Evolutionary conservation across 129 eudicot genomes (phyloP).

Genomic region (Centrapalus pauciflorus): DNA sequence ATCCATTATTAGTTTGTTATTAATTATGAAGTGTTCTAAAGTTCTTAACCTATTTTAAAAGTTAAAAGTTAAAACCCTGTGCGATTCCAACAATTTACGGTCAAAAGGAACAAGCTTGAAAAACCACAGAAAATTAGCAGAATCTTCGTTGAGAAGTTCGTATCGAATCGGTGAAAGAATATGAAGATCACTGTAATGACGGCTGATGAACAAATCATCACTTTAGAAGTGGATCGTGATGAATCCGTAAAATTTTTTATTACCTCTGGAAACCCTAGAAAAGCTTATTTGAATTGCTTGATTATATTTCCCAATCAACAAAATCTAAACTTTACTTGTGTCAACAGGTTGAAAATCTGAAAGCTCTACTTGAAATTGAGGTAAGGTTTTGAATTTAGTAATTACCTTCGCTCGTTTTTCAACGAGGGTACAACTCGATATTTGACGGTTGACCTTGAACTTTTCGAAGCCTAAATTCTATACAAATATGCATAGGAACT

Average conservation of each 20-base stretch:
- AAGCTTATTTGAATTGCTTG: slow-evolving; percentile 1
- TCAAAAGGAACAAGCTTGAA: slow-evolving; percentile 15
- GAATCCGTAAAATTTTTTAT: slow-evolving; percentile 54
- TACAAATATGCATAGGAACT: too few relatives aligned
- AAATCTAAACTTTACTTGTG: neutral
- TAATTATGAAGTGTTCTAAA: too few relatives aligned
- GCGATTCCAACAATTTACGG: slow-evolving; percentile 14
- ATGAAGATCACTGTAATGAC: slow-evolving; percentile 99
- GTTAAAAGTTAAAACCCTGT: too few relatives aligned
- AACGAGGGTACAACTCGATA: neutral
- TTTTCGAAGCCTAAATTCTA: neutral
- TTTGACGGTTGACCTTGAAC: neutral
- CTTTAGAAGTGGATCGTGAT: slow-evolving; percentile 79
- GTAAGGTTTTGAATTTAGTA: slow-evolving; percentile 28
- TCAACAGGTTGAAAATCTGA: slow-evolving; percentile 84
- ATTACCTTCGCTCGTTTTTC: neutral
- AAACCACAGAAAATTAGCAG: neutral
- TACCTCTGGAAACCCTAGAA: slow-evolving; percentile 26
- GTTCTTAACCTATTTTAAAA: too few relatives aligned
- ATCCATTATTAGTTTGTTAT: too few relatives aligned
- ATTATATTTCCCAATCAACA: neutral
- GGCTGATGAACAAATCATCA: slow-evolving; percentile 78
- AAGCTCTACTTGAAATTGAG: slow-evolving; percentile 97
- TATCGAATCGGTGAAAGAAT: slow-evolving; percentile 31
- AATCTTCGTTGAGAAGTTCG: slow-evolving; percentile 1